Evolutionary conservation across 202 grass and related monocot genomes (phyloP).

Genomic region (Musa balbisiana): DNA sequence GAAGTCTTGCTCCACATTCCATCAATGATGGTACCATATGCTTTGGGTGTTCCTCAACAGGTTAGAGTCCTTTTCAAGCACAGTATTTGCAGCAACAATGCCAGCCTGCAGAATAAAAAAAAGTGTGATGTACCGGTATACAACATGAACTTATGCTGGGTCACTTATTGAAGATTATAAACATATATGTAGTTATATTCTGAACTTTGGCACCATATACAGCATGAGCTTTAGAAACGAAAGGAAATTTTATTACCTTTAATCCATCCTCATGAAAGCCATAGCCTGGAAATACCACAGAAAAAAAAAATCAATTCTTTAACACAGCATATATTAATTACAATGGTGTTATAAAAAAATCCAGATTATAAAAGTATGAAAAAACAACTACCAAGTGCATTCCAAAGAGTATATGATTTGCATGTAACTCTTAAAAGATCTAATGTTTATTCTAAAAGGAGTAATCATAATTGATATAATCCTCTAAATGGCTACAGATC

Average conservation of each 20-base stretch:
- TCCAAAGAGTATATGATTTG: neutral
- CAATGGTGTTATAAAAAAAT: neutral
- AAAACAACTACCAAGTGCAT: neutral
- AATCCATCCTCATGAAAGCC: constrained; percentile 83
- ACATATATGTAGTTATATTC: too few relatives aligned
- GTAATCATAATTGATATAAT: neutral
- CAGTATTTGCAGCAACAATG: constrained; percentile 41
- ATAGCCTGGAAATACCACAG: constrained; percentile 45
- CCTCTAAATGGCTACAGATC: too few relatives aligned
- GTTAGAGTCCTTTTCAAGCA: constrained; percentile 33
- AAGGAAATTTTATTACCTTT: constrained; percentile 35
- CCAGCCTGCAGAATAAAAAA: constrained; percentile 40
- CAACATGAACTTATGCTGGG: neutral
- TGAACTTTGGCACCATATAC: neutral
- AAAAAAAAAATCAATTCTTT: neutral
- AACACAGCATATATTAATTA: neutral
- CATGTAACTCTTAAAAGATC: neutral
- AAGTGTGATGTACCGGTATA: neutral
- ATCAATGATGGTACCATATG: constrained; percentile 47
- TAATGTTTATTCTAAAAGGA: neutral
- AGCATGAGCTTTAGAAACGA: neutral
- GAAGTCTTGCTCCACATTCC: constrained; percentile 22
- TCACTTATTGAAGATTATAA: neutral
- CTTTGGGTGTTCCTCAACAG: constrained; percentile 60
- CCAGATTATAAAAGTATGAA: neutral